Evolutionary conservation across 306 rosid genomes (phyloP).

Genomic region (Trifolium dubium): DNA sequence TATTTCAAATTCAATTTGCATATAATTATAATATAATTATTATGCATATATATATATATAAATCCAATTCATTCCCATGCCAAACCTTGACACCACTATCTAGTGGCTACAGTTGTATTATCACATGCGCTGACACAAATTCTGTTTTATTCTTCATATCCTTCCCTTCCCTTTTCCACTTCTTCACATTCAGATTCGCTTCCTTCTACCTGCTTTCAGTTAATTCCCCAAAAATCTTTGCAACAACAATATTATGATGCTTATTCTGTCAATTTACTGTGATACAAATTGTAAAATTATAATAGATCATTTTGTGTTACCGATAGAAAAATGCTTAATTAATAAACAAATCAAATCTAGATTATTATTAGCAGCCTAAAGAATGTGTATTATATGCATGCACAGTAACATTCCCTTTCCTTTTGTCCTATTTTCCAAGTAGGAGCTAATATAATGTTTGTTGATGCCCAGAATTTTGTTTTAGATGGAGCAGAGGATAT

Average conservation of each 20-base stretch:
- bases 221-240: conserved; percentile 26
- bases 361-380: too few relatives aligned
- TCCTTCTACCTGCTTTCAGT: conserved; percentile 35
- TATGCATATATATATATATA: not conserved
- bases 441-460: not conserved
- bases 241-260: too few relatives aligned
- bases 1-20: not conserved
- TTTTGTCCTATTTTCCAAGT: not conserved
- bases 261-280: too few relatives aligned
- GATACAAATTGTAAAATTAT: too few relatives aligned
- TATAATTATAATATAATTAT: not conserved
- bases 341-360: too few relatives aligned
- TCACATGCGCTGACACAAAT: conserved; percentile 74
- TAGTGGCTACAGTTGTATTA: conserved; percentile 44
- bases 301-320: too few relatives aligned
- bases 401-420: not conserved
- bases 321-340: too few relatives aligned
- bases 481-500: too few relatives aligned
- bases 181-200: conserved; percentile 32
- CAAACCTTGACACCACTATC: conserved; percentile 35
- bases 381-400: too few relatives aligned
- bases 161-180: conserved; percentile 46
- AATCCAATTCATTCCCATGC: conserved; percentile 26
- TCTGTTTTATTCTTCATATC: conserved; percentile 69
- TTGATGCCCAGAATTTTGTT: too few relatives aligned